Conservation (phyloP, 306 rosid species). For the Psophocarpus tetragonolobus region DNA sequence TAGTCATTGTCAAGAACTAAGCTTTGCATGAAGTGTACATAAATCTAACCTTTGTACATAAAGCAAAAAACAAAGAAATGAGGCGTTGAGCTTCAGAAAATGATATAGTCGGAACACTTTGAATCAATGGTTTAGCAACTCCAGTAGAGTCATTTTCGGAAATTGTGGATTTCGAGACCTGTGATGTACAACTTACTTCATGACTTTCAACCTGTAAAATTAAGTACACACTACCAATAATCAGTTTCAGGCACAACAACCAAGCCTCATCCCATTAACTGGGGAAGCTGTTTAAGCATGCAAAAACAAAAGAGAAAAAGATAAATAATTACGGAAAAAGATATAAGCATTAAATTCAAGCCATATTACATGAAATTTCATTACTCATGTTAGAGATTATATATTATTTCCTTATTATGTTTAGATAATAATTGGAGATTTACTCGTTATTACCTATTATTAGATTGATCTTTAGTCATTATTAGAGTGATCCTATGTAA, state of each 20-base stretch:
- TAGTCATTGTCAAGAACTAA: constrained; percentile 18
- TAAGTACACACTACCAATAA: background rate
- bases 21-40: constrained; percentile 19
- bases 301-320: background rate
- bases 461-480: too few relatives aligned
- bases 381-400: too few relatives aligned
- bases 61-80: constrained; percentile 85
- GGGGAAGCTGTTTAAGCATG: background rate
- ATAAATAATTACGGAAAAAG: constrained; percentile 9
- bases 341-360: background rate
- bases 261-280: background rate
- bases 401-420: too few relatives aligned
- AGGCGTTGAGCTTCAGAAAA: constrained; percentile 83
- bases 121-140: constrained; percentile 41
- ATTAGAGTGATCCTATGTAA: too few relatives aligned
- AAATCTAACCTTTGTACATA: constrained; percentile 82
- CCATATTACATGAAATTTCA: background rate
- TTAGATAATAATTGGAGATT: too few relatives aligned
- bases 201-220: constrained; percentile 64
- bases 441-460: too few relatives aligned
- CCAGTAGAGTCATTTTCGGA: constrained; percentile 58
- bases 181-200: constrained; percentile 58
- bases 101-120: constrained; percentile 52
- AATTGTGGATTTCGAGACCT: constrained; percentile 57
- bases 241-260: constrained; percentile 24